Base-by-base conservation (phyloP, 192 early-diverging fungal genomes). In the Coemansia sp. region DNA sequence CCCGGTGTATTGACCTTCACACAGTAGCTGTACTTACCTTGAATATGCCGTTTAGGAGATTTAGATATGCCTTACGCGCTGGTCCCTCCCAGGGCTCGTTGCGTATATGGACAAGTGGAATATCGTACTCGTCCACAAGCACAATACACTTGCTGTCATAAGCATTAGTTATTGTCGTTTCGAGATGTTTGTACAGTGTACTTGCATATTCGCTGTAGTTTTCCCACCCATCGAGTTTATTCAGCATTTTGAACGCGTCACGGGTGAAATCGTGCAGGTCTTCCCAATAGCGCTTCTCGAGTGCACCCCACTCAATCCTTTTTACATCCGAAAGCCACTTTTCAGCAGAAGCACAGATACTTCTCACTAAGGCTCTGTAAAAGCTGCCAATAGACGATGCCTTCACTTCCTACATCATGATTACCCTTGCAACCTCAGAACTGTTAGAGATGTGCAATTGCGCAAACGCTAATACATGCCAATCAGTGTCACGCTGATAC, bases 11-110 rank as follows among this genome's bases (percentile, higher is more conserved):
- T n/a, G n/a, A n/a, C n/a, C n/a, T n/a, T n/a, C n/a, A n/a, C n/a
- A n/a, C n/a, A n/a, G n/a, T n/a, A n/a, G n/a, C n/a, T n/a, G 28
- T 5, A 32, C 60, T 32, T 62, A 53, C 60, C 50, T 62, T 62
- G 60, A 62, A 62, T 46, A 62, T 62, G 12, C 5, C 6, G 31
- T 14, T 19, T 7, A 62, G 50, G 28, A 62, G 35, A 6, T 14
- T 18, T 1, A 25, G 14, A 53, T 62, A 62, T 1, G 5, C 29
- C 16, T 24, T 19, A 1, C 11, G 48, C 4, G 60, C 35, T 18
- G 23, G 1, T 1, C 5, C 16, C 16, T 32, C n/a, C 50, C 60
- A 62, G 27, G 4, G 0, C 12, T 31, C 42, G 23, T 47, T 47
- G 7, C 49, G 60, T 1, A 53, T 43, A 4, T 32, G 2, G 8